phyloP scores from a whole-genome alignment of 2,329 filamentous ascomycete genomes.

The Periconia sp. region DNA sequence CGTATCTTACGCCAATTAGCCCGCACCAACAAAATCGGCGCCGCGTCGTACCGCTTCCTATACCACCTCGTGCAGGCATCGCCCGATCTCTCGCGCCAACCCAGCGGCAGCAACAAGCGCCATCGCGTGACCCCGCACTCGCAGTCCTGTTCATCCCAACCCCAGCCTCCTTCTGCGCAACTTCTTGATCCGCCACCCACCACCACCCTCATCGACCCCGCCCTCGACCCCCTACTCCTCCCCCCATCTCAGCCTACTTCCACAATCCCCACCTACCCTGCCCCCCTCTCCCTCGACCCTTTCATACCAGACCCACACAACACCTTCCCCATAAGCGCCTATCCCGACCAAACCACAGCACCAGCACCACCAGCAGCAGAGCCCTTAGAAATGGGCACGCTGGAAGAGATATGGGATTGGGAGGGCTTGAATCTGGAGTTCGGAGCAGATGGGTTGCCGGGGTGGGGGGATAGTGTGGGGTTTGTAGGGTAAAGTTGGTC shows the following conservation, averaged over 20 bases:
- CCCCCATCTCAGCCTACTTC: not conserved
- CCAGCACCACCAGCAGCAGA: slow-evolving; percentile 1
- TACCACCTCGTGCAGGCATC: slow-evolving; percentile 32
- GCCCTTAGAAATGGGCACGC: slow-evolving; percentile 28
- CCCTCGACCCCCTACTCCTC: not conserved
- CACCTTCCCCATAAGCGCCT: slow-evolving; percentile 26
- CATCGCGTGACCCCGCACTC: slow-evolving; percentile 8
- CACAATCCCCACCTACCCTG: not conserved
- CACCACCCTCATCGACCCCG: not conserved
- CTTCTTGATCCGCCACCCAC: not conserved
- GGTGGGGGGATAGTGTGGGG: no score
- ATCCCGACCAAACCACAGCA: not conserved
- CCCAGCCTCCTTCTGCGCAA: not conserved
- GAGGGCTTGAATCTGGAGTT: slow-evolving; percentile 28
- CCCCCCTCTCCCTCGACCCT: not conserved
- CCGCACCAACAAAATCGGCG: slow-evolving; percentile 29
- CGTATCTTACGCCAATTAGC: slow-evolving; percentile 35
- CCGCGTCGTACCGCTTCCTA: slow-evolving; percentile 33
- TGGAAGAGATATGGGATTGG: slow-evolving; percentile 39
- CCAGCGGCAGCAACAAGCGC: slow-evolving; percentile 16
- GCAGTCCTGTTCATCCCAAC: no score
- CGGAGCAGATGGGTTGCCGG: no score
- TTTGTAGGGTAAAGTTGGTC: no score
- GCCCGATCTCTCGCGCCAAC: slow-evolving; percentile 20
- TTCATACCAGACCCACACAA: slow-evolving; percentile 11